phyloP scores from a whole-genome alignment of 2,329 filamentous ascomycete species.

The Penicillium brevicompactum region DNA sequence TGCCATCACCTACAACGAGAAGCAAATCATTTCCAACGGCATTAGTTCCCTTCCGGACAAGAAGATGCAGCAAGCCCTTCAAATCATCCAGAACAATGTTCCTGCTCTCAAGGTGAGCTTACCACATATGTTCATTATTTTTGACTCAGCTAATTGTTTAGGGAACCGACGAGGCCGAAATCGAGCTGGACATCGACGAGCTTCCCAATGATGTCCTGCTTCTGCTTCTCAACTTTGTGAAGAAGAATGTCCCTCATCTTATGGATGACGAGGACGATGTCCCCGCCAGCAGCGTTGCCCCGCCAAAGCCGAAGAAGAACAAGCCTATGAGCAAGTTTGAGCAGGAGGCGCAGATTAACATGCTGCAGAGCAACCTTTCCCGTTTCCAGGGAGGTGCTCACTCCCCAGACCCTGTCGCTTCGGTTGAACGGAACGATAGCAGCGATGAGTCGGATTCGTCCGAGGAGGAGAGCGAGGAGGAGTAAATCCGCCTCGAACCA shows the following conservation, averaged over 20 bases:
- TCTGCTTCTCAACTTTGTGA: constrained; percentile 50
- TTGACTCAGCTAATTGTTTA: constrained; percentile 9
- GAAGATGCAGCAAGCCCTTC: constrained; percentile 78
- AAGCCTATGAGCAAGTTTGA: constrained; percentile 56
- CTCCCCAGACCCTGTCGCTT: constrained; percentile 47
- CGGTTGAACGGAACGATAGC: constrained; percentile 47
- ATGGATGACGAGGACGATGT: constrained; percentile 46
- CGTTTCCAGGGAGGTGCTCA: constrained; percentile 47
- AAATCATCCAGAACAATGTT: constrained; percentile 85
- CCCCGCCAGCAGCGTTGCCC: constrained; percentile 35
- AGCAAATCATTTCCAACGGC: constrained; percentile 84
- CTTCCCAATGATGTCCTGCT: constrained; percentile 50
- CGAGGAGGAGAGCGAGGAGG: constrained; percentile 52
- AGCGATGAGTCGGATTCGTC: constrained; percentile 52
- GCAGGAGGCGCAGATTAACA: constrained; percentile 53
- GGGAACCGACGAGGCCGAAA: constrained; percentile 50
- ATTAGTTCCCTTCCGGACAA: constrained; percentile 78
- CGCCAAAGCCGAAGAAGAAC: constrained; percentile 52
- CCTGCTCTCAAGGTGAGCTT: constrained; percentile 65
- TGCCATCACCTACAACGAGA: constrained; percentile 75
- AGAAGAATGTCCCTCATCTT: constrained; percentile 48
- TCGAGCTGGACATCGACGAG: constrained; percentile 53
- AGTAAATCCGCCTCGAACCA: constrained; percentile 34
- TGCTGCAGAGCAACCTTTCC: constrained; percentile 49
- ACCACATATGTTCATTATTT: not conserved